Percentiles rank a stretch among this genome's conserved stretches.
These are phyloP conservation scores for Hanseniaspora pseudoguilliermondii DNA, from an alignment of 805 yeast genomes.

Conservation along the genomic window DNA sequence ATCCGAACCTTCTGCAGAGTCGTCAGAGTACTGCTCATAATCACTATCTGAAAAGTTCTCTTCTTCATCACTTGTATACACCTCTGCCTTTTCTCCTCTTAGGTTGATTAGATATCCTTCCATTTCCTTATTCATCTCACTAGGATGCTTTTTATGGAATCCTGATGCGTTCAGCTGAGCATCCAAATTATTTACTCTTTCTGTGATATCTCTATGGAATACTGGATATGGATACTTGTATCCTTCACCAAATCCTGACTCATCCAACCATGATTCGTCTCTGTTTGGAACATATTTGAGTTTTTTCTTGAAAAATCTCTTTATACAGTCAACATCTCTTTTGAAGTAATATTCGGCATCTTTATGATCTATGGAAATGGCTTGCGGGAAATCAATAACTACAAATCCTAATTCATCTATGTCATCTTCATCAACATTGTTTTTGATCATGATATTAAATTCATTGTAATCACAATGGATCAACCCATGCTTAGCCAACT, in stretches of 20 bases:
- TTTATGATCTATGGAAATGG: constrained; percentile 80
- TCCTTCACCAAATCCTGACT: constrained; percentile 73
- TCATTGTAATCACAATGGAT: constrained; percentile 97
- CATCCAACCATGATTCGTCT: constrained; percentile 61
- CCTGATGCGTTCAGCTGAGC: constrained; percentile 89
- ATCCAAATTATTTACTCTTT: constrained; percentile 59
- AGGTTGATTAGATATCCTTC: constrained; percentile 62
- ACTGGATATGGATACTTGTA: constrained; percentile 64
- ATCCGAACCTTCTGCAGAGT: constrained; percentile 22
- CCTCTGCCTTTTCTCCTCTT: constrained; percentile 35
- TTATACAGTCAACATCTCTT: constrained; percentile 85
- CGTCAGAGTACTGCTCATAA: constrained; percentile 19
- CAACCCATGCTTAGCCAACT: constrained; percentile 73
- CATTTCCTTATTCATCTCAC: constrained; percentile 39
- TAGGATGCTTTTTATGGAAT: constrained; percentile 41
- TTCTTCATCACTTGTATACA: constrained; percentile 42
- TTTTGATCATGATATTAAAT: constrained; percentile 77
- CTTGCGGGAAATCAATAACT: constrained; percentile 96
- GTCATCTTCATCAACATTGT: constrained; percentile 31
- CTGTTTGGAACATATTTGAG: constrained; percentile 57
- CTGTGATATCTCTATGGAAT: constrained; percentile 58
- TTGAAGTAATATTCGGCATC: constrained; percentile 83
- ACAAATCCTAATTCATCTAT: constrained; percentile 56
- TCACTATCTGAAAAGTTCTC: constrained; percentile 24
- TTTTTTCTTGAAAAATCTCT: constrained; percentile 67